A percentile compares a stretch with the other conserved stretches of the same genome.
Evolutionary conservation across 1,284 basidiomycete species (phyloP).

Genomic region (Cryptococcus sp.): DNA sequence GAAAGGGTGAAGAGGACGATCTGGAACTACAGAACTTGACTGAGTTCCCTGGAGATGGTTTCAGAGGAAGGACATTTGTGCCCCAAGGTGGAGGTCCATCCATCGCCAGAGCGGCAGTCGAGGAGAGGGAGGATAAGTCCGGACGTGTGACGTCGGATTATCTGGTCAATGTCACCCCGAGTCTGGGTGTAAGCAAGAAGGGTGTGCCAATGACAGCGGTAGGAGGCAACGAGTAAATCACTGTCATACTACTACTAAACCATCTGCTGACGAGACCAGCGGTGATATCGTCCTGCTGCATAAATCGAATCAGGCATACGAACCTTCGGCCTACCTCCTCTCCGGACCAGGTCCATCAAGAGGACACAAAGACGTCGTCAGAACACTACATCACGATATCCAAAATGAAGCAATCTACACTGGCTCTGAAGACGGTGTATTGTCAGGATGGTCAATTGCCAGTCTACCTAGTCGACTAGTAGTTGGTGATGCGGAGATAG

Average conservation of each 20-base stretch:
- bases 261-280: constrained; percentile 12
- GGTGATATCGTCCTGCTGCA: constrained; percentile 46
- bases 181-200: constrained; percentile 33
- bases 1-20: constrained; percentile 29
- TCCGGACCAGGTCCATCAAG: constrained; percentile 25
- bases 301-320: constrained; percentile 18
- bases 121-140: constrained; percentile 25
- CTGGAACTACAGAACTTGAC: constrained; percentile 25
- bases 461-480: constrained; percentile 25
- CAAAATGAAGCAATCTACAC: constrained; percentile 46
- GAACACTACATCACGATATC: constrained; percentile 41
- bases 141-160: constrained; percentile 34
- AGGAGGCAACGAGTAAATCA: constrained; percentile 43
- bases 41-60: constrained; percentile 24
- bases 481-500: constrained; percentile 37
- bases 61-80: constrained; percentile 32
- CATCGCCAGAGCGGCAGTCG: constrained; percentile 24
- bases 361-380: constrained; percentile 47
- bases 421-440: constrained; percentile 46
- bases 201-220: constrained; percentile 37
- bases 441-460: constrained; percentile 45
- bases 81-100: constrained; percentile 18
- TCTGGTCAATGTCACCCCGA: constrained; percentile 41
- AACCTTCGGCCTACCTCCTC: constrained; percentile 40
- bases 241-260: not conserved